These are phyloP conservation scores for Claviceps pazoutovae DNA, from an alignment of 2,329 filamentous ascomycete genomes.

Conservation along the genomic window DNA sequence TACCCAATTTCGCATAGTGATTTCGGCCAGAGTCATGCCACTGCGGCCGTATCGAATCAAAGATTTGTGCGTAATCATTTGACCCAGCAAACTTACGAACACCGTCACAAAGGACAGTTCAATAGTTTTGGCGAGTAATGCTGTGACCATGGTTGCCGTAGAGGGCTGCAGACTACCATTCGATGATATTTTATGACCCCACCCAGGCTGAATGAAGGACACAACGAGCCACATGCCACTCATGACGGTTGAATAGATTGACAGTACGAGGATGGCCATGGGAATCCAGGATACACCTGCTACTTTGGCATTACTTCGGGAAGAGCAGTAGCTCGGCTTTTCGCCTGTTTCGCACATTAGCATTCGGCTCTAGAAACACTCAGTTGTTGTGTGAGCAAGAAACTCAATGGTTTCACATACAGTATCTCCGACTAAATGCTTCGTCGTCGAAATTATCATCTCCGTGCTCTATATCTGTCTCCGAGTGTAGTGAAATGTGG, in stretches of 20 bases:
- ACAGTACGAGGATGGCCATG: slow-evolving; percentile 31
- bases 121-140: slow-evolving; percentile 60
- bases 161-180: slow-evolving; percentile 42
- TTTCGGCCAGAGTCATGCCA: slow-evolving; percentile 61
- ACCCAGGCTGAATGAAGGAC: slow-evolving; percentile 48
- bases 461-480: neutral
- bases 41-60: slow-evolving; percentile 46
- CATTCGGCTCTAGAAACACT: neutral
- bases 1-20: slow-evolving; percentile 66
- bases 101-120: slow-evolving; percentile 68
- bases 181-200: slow-evolving; percentile 41
- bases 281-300: slow-evolving; percentile 33
- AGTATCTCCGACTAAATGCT: slow-evolving; percentile 18
- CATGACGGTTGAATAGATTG: slow-evolving; percentile 48
- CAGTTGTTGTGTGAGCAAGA: too few species aligned
- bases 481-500: too few species aligned
- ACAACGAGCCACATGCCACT: slow-evolving; percentile 52
- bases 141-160: slow-evolving; percentile 53
- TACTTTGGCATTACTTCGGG: slow-evolving; percentile 18
- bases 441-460: slow-evolving; percentile 11
- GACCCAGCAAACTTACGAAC: slow-evolving; percentile 61
- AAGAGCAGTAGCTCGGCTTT: slow-evolving; percentile 20
- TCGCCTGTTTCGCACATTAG: slow-evolving; percentile 6
- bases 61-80: slow-evolving; percentile 57
- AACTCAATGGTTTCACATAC: slow-evolving; percentile 8